A percentile compares a stretch with the other conserved stretches of the same genome.
These are phyloP conservation scores for Trametes cingulata DNA, from an alignment of 768 basidiomycete genomes.

Conservation along the genomic window DNA sequence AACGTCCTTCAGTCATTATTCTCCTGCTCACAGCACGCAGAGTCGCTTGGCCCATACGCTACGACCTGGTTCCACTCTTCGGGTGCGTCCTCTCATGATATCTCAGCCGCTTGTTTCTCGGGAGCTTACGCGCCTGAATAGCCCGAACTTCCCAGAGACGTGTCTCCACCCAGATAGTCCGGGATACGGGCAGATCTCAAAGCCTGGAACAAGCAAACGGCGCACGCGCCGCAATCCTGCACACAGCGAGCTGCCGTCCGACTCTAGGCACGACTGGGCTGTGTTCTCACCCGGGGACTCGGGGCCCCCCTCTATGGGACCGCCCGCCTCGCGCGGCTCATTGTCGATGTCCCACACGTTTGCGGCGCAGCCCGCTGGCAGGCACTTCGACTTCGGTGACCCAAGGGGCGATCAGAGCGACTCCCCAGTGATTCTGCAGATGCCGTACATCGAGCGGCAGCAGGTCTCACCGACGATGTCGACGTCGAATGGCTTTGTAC, in stretches of 20 bases:
- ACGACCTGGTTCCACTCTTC: slow-evolving; percentile 85
- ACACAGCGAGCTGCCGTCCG: slow-evolving; percentile 35
- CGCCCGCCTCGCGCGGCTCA: slow-evolving; percentile 21
- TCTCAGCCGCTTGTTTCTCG: slow-evolving; percentile 17
- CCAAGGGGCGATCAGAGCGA: slow-evolving; percentile 15
- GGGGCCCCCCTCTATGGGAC: background rate
- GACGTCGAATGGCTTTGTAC: slow-evolving; percentile 26
- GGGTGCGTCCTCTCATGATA: slow-evolving; percentile 50
- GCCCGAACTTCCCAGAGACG: slow-evolving; percentile 80
- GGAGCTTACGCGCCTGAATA: slow-evolving; percentile 32
- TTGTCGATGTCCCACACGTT: slow-evolving; percentile 24
- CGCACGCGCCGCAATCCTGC: slow-evolving; percentile 55
- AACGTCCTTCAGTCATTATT: background rate
- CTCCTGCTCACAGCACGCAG: slow-evolving; percentile 39
- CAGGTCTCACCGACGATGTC: slow-evolving; percentile 19
- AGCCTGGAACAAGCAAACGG: slow-evolving; percentile 54
- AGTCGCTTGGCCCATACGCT: slow-evolving; percentile 86
- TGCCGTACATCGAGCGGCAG: slow-evolving; percentile 27
- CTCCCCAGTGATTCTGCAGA: slow-evolving; percentile 29
- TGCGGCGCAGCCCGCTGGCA: slow-evolving; percentile 2
- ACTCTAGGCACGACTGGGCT: slow-evolving; percentile 47
- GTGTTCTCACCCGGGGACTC: slow-evolving; percentile 41
- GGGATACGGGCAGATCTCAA: slow-evolving; percentile 82
- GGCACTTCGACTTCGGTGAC: background rate
- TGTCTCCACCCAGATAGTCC: slow-evolving; percentile 85